Conservation (phyloP, 495 filamentous ascomycete species). For the Bathelium albidoporum region DNA sequence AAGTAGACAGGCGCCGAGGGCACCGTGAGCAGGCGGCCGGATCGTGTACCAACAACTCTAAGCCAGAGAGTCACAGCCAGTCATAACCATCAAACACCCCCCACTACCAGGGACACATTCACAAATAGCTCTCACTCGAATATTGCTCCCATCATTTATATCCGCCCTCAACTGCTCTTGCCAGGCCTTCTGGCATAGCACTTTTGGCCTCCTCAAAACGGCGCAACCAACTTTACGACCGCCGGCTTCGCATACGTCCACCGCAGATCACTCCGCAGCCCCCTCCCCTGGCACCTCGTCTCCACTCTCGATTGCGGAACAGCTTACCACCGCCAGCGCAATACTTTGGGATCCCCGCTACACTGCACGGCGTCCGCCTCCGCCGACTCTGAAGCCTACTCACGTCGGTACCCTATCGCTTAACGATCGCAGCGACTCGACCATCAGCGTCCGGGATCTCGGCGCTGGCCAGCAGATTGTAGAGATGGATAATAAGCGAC, state of each 20-base stretch:
- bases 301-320: constrained; percentile 25
- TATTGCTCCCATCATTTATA: not conserved
- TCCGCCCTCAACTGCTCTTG: not conserved
- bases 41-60: too few species aligned
- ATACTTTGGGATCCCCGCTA: constrained; percentile 34
- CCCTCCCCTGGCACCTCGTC: constrained; percentile 13
- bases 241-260: constrained; percentile 13
- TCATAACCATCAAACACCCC: not conserved
- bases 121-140: not conserved
- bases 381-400: constrained; percentile 27
- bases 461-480: constrained; percentile 26
- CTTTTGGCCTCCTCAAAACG: constrained; percentile 15
- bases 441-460: constrained; percentile 29
- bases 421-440: constrained; percentile 30
- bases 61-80: not conserved
- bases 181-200: constrained; percentile 3
- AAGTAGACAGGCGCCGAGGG: not conserved
- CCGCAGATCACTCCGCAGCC: constrained; percentile 14
- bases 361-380: constrained; percentile 27
- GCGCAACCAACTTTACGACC: constrained; percentile 9
- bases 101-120: not conserved
- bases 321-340: constrained; percentile 30
- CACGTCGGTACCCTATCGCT: constrained; percentile 32
- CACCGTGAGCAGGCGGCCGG: not conserved
- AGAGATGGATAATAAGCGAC: constrained; percentile 68